Base-by-base conservation (phyloP, 306 rosid genomes). In the Datisca glomerata region DNA sequence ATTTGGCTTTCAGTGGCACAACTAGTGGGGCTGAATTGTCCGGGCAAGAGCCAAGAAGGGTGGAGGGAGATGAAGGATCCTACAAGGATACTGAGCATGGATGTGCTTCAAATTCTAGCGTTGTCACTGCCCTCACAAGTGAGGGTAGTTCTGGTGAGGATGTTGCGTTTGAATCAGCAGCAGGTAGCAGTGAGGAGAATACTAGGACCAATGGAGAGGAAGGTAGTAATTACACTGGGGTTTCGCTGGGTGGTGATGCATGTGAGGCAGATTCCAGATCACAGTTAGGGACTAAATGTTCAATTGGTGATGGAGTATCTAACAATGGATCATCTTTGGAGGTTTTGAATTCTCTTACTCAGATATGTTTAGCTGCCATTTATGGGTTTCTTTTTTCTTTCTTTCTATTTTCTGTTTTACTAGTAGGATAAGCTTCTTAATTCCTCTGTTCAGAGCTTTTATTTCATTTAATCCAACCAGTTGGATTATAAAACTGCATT, bases 51-150 rank as follows among this genome's bases (percentile, higher is more conserved):
- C 32, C 41, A 59, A 41, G 56, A 6, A 51, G 38, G 55, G 51
- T 45, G 15, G 61, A 43, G 64, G 33, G 43, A 12, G 43, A 21
- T 18, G 38, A 58, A 27, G 44, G 53, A 32, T 53, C 60, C 36
- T 61, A 64, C 52, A 61, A 65, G 12, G 79, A 76, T 45, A 20
- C 52, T 27, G 77, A 63, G 25, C 47, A 59, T 14, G 79, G 59
- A 41, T 57, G 72, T 65, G 67, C 67, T 10, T 71, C 85, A 17
- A 76, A 66, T 71, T 80, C 77, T 14, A 80, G 93, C 45, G 74
- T 36, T 9, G 15, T 73, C 53, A 73, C 86, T 42, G 57, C 68
- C 21, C 44, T 57, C 45, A 22, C 78, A 18, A 76, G 81, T 49
- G 82, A 73, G 38, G 67, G 71, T 35, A 66, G 77, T 43, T 76